Evolutionary conservation across 139 green algal genomes (phyloP).

Genomic region (Chlamydomonas asymmetrica): DNA sequence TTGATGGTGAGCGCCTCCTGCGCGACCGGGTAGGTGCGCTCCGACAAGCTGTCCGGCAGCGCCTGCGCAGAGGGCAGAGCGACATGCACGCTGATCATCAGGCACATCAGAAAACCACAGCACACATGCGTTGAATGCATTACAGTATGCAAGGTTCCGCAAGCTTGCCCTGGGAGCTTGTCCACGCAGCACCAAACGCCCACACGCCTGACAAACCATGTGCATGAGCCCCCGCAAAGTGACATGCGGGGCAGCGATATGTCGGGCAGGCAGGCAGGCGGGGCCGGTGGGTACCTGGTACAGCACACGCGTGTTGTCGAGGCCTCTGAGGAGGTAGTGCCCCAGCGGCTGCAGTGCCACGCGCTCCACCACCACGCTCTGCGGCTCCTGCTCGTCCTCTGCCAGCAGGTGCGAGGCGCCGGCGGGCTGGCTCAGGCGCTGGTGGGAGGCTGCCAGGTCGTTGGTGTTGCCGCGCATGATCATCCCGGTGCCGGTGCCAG

Average conservation of each 20-base stretch:
- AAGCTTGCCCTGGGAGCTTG: too few species aligned
- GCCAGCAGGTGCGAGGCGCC: too few species aligned
- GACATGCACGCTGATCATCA: background rate
- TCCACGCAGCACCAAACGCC: too few species aligned
- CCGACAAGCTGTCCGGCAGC: slow-evolving; percentile 5
- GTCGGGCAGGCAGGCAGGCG: background rate
- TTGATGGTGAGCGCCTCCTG: slow-evolving; percentile 10
- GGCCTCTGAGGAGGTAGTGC: slow-evolving; percentile 24
- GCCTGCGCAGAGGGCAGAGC: background rate
- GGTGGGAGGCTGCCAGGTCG: too few species aligned
- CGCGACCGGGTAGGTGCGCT: slow-evolving; percentile 7
- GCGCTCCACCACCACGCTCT: background rate
- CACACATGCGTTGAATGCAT: background rate
- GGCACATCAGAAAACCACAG: background rate
- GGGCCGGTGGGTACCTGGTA: slow-evolving; percentile 2
- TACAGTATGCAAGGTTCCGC: background rate
- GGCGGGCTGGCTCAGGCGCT: too few species aligned
- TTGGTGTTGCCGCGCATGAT: too few species aligned
- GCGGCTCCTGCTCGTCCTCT: background rate
- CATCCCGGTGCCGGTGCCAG: too few species aligned
- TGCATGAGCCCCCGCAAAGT: too few species aligned
- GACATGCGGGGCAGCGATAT: too few species aligned
- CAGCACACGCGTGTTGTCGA: slow-evolving; percentile 34
- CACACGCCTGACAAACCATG: too few species aligned
- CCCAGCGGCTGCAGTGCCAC: slow-evolving; percentile 30